These are phyloP conservation scores for Amanita phalloides DNA, from an alignment of 768 basidiomycete species.

Conservation along the genomic window DNA sequence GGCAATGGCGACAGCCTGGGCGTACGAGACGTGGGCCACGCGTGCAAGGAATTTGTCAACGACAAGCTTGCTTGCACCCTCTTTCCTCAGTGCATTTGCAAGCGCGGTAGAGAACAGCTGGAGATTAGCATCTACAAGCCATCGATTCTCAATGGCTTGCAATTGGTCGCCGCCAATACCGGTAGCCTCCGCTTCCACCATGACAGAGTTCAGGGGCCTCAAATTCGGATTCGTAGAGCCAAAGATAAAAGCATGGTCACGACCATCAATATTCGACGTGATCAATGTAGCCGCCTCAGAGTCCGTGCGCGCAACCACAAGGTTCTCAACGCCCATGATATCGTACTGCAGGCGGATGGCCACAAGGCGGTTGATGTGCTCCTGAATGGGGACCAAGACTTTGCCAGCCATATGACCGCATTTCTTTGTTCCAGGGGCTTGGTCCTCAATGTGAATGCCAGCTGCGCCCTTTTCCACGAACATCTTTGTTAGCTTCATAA, in stretches of 20 bases:
- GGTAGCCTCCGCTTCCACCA: slow-evolving; percentile 74
- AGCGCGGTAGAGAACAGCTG: slow-evolving; percentile 70
- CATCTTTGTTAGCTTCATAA: slow-evolving; percentile 98
- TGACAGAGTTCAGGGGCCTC: slow-evolving; percentile 62
- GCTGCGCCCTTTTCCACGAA: slow-evolving; percentile 98
- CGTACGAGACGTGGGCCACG: slow-evolving; percentile 58
- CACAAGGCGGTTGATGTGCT: slow-evolving; percentile 96
- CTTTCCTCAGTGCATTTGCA: slow-evolving; percentile 51
- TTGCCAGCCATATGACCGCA: slow-evolving; percentile 93
- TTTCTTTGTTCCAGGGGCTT: slow-evolving; percentile 96
- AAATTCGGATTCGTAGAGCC: slow-evolving; percentile 74
- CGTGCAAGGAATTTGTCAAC: slow-evolving; percentile 55
- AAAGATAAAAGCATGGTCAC: slow-evolving; percentile 97
- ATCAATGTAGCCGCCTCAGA: slow-evolving; percentile 97
- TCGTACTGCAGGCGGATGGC: slow-evolving; percentile 97
- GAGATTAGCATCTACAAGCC: slow-evolving; percentile 71
- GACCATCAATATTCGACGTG: slow-evolving; percentile 90
- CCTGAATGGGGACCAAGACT: slow-evolving; percentile 92
- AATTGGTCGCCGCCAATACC: slow-evolving; percentile 75
- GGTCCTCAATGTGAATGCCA: slow-evolving; percentile 96
- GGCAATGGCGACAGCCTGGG: slow-evolving; percentile 63
- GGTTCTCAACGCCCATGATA: slow-evolving; percentile 96
- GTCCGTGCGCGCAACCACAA: slow-evolving; percentile 89
- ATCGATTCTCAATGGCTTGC: slow-evolving; percentile 83
- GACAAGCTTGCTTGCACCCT: slow-evolving; percentile 36